Evolutionary conservation across 306 rosid genomes (phyloP), one percentile per base, ranked within the genome.

Genomic region (Malus orientalis): DNA sequence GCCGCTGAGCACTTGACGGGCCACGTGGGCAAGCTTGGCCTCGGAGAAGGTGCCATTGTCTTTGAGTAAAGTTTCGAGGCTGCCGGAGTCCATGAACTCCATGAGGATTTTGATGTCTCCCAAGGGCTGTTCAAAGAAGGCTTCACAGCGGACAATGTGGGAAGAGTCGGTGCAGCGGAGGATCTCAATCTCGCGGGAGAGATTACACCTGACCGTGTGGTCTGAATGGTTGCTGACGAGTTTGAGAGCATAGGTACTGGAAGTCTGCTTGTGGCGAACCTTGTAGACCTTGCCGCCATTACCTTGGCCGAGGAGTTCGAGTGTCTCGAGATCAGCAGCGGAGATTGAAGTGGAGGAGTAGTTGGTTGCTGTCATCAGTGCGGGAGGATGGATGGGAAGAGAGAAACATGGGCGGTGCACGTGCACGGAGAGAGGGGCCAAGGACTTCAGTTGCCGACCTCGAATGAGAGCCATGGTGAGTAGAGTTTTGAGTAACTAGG

Each of bases 211-310:
- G 78, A 64, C 72, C 63, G 75, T 59, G 29, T 92, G 49, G 61
- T 94, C 97, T 33, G 87, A 76, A 73, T 84, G 85, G 32, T 71
- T 53, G 38, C 86, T 85, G 68, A 90, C 80, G 57, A 89, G 80
- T 40, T 94, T 94, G 12, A 94, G 87, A 0, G 97, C 97, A 78
- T 89, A 92, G 15, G 68, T 38, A 0, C 69, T 4, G 36, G 78
- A 74, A 62, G 93, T 94, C 6, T 81, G 70, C 75, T 85, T 87
- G 84, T 91, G 91, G 55, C 91, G 88, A 83, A 92, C 98, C 30
- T 92, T 85, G 91, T 90, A 94, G 74, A 94, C 98, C 7, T 96
- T 94, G 57, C 98, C 96, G 3, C 97, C 90, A 81, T 86, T 90
- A 1, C 97, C 98, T 44, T 88, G 89, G 29, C 97, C 98, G 30